A percentile compares a stretch with the other conserved stretches of the same genome.
These are phyloP conservation scores for Metschnikowia gelsemii DNA, from an alignment of 805 yeast genomes.

Conservation along the genomic window DNA sequence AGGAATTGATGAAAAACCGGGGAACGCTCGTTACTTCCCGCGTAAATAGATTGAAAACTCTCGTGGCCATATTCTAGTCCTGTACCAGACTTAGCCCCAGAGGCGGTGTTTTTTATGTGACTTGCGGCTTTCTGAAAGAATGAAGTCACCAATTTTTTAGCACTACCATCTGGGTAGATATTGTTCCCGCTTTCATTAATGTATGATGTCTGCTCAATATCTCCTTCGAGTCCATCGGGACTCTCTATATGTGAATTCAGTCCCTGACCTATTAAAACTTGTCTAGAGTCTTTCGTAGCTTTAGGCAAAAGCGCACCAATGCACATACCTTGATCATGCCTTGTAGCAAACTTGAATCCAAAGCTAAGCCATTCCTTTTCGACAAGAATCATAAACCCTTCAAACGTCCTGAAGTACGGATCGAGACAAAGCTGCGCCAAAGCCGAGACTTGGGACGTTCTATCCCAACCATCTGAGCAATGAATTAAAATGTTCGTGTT, in stretches of 20 bases:
- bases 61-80: conserved; percentile 4
- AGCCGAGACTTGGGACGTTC: conserved; percentile 88
- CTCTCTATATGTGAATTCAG: too few relatives aligned
- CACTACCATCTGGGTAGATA: conserved; percentile 4
- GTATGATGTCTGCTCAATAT: neutral
- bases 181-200: neutral
- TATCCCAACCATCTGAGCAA: conserved; percentile 99
- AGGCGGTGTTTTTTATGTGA: conserved; percentile 41
- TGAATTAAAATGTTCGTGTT: conserved; percentile 82
- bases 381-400: conserved; percentile 80
- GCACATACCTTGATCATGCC: conserved; percentile 73
- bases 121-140: conserved; percentile 41
- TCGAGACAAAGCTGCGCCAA: conserved; percentile 84
- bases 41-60: conserved; percentile 19
- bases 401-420: conserved; percentile 82
- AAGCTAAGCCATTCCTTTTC: conserved; percentile 96
- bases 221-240: too few relatives aligned
- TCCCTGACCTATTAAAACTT: conserved; percentile 11
- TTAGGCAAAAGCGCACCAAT: conserved; percentile 37
- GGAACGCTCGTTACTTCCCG: conserved; percentile 49
- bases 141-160: conserved; percentile 34
- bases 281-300: conserved; percentile 17
- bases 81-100: conserved; percentile 27
- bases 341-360: conserved; percentile 85
- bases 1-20: conserved; percentile 94